These are phyloP conservation scores for Ogataea corticis DNA, from an alignment of 805 yeast genomes.

Conservation along the genomic window DNA sequence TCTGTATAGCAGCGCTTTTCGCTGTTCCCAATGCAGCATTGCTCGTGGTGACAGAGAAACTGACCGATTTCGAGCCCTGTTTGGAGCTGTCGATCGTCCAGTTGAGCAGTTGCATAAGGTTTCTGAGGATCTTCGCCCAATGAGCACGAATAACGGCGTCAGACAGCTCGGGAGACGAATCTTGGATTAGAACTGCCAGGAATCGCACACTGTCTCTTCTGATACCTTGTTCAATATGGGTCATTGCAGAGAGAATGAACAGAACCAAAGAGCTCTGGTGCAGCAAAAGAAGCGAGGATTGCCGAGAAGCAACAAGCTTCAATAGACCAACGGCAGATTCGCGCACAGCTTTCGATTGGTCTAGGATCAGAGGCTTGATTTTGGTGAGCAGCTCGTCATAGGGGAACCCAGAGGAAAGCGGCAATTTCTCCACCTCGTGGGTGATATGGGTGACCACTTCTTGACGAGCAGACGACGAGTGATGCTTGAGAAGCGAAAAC, in stretches of 20 bases:
- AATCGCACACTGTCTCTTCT: constrained; percentile 75
- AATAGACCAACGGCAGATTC: constrained; percentile 51
- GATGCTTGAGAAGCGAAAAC: constrained; percentile 72
- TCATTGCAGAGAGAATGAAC: constrained; percentile 87
- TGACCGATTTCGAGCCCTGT: constrained; percentile 20
- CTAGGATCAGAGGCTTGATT: constrained; percentile 65
- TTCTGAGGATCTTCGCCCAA: constrained; percentile 68
- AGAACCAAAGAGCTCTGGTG: constrained; percentile 65
- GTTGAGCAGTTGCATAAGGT: constrained; percentile 68
- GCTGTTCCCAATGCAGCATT: constrained; percentile 18
- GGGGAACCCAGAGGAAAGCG: constrained; percentile 33
- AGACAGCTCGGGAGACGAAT: constrained; percentile 40
- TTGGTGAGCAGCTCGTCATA: constrained; percentile 58
- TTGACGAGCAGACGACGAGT: constrained; percentile 65
- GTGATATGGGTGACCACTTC: constrained; percentile 59
- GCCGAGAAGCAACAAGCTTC: constrained; percentile 46
- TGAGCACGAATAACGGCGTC: constrained; percentile 58
- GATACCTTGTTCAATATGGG: constrained; percentile 78
- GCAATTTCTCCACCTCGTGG: constrained; percentile 13
- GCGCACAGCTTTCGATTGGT: constrained; percentile 66
- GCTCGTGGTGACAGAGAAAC: constrained; percentile 28
- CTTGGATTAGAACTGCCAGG: constrained; percentile 56
- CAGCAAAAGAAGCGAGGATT: constrained; percentile 56
- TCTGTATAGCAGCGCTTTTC: constrained; percentile 35
- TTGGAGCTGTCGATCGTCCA: constrained; percentile 55